Evolutionary conservation across 2,329 filamentous ascomycete species (phyloP).

Genomic region (Kalmusia sp.): DNA sequence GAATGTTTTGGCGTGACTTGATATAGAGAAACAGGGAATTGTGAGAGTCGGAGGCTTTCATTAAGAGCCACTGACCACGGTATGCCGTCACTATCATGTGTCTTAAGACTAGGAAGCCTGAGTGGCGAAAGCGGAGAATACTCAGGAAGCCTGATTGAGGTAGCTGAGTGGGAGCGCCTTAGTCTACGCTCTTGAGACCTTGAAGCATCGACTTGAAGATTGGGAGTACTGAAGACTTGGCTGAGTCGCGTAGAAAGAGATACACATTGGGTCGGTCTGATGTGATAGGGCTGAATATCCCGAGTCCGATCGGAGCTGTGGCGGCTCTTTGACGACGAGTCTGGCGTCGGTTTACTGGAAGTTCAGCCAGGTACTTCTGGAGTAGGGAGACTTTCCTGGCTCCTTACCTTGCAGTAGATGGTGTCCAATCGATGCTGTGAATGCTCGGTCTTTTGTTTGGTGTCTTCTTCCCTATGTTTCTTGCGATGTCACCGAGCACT

Average conservation of each 20-base stretch:
- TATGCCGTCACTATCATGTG: constrained; percentile 26
- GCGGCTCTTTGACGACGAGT: constrained; percentile 27
- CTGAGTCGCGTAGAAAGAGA: constrained; percentile 26
- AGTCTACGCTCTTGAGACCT: constrained; percentile 25
- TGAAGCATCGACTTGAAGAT: constrained; percentile 27
- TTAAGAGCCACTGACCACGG: constrained; percentile 37
- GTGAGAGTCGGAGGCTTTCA: constrained; percentile 39
- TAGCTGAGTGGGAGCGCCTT: constrained; percentile 40
- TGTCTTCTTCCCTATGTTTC: constrained; percentile 35
- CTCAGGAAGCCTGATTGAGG: constrained; percentile 31
- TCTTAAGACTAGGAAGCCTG: constrained; percentile 36
- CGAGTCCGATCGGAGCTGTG: constrained; percentile 15
- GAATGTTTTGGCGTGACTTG: constrained; percentile 20
- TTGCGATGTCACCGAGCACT: constrained; percentile 41
- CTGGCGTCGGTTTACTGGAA: constrained; percentile 34
- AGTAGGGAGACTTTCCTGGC: not conserved
- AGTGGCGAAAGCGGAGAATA: constrained; percentile 30
- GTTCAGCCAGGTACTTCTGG: constrained; percentile 15
- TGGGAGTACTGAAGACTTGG: constrained; percentile 40
- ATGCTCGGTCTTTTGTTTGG: constrained; percentile 42
- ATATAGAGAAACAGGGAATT: constrained; percentile 28
- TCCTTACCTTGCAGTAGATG: constrained; percentile 35
- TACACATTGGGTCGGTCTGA: constrained; percentile 21
- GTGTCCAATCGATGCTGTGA: constrained; percentile 43
- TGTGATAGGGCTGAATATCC: constrained; percentile 30